phyloP scores from a whole-genome alignment of 169 alveolate species.

The Perkinsus chesapeaki region DNA sequence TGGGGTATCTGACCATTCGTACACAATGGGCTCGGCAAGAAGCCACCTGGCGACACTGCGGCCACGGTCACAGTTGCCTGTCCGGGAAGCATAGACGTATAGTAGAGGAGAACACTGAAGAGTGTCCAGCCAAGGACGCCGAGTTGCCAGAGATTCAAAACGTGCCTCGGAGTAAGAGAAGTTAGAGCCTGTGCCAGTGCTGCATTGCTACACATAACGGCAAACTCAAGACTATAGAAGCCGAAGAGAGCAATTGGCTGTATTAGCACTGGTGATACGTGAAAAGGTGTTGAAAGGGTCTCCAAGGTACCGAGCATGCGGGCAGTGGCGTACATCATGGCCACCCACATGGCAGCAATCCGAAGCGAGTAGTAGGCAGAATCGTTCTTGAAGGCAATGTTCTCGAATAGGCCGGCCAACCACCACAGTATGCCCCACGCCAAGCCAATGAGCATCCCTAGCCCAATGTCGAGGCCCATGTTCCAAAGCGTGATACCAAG shows the following conservation, averaged over 20 bases:
- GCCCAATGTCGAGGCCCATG: background rate
- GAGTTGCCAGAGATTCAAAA: background rate
- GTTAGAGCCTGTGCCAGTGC: background rate
- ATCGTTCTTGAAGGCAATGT: background rate
- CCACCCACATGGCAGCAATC: background rate
- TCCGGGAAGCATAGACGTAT: background rate
- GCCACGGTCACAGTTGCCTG: background rate
- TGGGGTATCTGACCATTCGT: background rate
- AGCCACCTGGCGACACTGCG: background rate
- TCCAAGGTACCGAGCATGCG: background rate
- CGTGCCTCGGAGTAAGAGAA: background rate
- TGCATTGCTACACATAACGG: background rate
- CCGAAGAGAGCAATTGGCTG: background rate
- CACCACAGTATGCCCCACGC: background rate
- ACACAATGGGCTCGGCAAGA: background rate
- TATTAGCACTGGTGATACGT: background rate
- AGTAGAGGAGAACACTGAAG: background rate
- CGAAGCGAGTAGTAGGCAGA: background rate
- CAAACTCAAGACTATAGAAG: background rate
- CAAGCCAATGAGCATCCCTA: background rate
- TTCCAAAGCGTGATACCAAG: background rate
- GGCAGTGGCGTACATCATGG: background rate
- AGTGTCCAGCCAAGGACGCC: background rate
- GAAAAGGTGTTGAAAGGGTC: background rate
- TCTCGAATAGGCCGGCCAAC: conserved; percentile 1